Evolutionary conservation across 345 rosid genomes (phyloP).

Genomic region (Brassica incana): DNA sequence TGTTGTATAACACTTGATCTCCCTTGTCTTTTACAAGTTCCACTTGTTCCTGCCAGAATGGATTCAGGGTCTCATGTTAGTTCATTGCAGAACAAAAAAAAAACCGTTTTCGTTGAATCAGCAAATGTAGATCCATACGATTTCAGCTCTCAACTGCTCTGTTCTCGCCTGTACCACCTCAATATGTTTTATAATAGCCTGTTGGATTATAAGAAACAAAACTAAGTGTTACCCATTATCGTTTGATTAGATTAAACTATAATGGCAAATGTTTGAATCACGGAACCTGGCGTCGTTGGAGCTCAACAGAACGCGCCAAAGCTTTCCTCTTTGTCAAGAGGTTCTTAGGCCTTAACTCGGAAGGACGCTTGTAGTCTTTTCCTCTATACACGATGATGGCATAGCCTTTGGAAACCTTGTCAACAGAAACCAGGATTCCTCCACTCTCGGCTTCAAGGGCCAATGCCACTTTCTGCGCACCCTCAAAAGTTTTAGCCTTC

Average conservation of each 20-base stretch:
- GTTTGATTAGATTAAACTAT: neutral
- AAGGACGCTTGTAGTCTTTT: conserved; percentile 80
- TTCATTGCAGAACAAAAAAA: conserved; percentile 2
- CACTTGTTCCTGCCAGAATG: conserved; percentile 61
- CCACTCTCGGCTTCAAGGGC: conserved; percentile 98
- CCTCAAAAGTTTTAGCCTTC: conserved; percentile 72
- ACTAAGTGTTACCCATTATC: neutral
- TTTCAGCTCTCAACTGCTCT: conserved; percentile 71
- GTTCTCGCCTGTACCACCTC: conserved; percentile 53
- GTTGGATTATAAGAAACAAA: conserved; percentile 32
- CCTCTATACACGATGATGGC: conserved; percentile 85
- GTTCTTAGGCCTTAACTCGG: conserved; percentile 75
- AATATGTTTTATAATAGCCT: conserved; percentile 76
- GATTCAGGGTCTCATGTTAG: conserved; percentile 20
- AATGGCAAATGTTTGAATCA: neutral
- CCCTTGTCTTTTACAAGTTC: conserved; percentile 54
- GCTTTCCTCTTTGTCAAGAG: conserved; percentile 97
- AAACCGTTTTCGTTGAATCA: neutral
- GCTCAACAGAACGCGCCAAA: conserved; percentile 92
- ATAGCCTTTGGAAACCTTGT: conserved; percentile 88
- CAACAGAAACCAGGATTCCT: conserved; percentile 86
- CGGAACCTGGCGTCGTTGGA: conserved; percentile 82
- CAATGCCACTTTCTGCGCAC: conserved; percentile 77
- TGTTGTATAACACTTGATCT: conserved; percentile 57
- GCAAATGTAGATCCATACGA: conserved; percentile 50